These are phyloP conservation scores for Silene conica DNA, from an alignment of 148 eudicot species.

Conservation along the genomic window DNA sequence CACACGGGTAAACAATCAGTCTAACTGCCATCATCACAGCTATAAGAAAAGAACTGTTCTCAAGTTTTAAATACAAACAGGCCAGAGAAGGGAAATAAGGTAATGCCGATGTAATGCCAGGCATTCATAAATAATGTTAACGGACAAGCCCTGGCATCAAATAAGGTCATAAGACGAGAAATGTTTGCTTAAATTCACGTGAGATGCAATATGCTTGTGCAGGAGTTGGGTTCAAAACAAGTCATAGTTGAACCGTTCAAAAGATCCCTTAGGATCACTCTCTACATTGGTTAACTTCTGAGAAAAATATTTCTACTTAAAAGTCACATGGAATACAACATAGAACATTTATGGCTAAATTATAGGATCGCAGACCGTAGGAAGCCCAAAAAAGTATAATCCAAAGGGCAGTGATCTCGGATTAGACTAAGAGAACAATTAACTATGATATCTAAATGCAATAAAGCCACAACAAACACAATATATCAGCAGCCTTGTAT, in stretches of 20 bases:
- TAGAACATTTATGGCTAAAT: neutral
- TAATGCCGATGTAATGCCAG: neutral
- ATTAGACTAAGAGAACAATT: constrained; percentile 59
- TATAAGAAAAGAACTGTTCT: too few species aligned
- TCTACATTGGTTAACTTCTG: constrained; percentile 88
- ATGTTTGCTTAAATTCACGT: neutral
- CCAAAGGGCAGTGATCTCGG: constrained; percentile 76
- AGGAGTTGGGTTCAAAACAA: neutral
- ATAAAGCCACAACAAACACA: constrained; percentile 12
- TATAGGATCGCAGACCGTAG: neutral
- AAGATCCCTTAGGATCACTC: constrained; percentile 74
- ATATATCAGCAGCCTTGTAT: neutral
- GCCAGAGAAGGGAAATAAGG: neutral
- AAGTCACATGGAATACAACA: neutral
- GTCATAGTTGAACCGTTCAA: neutral
- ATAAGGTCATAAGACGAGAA: neutral
- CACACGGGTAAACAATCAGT: neutral
- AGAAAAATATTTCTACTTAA: neutral
- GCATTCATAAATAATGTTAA: too few species aligned
- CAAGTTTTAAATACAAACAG: too few species aligned
- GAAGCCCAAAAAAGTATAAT: constrained; percentile 38
- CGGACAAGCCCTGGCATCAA: neutral
- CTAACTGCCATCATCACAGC: too few species aligned
- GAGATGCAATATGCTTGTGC: neutral
- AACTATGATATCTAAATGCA: constrained; percentile 81